A percentile compares a stretch with the other conserved stretches of the same genome.
phyloP scores from a whole-genome alignment of 1,139 yeast species.

The Geotrichum reessii region DNA sequence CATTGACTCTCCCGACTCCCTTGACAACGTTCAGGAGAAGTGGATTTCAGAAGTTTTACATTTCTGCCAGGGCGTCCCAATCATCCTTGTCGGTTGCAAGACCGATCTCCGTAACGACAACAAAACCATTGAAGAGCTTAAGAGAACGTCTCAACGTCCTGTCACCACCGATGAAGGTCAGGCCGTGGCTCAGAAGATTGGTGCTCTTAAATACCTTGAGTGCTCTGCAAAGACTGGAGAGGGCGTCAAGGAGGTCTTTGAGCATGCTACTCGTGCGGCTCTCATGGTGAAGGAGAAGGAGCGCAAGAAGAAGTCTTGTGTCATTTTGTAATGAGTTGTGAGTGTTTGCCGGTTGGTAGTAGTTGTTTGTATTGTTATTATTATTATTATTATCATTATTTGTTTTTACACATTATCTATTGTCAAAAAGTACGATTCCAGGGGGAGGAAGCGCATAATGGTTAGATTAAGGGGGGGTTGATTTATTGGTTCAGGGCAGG shows the following conservation, averaged over 20 bases:
- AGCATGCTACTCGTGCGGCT: conserved; percentile 88
- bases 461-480: too few species aligned
- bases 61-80: conserved; percentile 96
- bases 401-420: conserved; percentile 1
- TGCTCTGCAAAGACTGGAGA: conserved; percentile 81
- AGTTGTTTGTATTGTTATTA: neutral
- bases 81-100: conserved; percentile 86
- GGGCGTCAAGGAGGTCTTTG: conserved; percentile 72
- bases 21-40: conserved; percentile 94
- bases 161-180: conserved; percentile 82
- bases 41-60: conserved; percentile 99
- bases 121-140: conserved; percentile 70
- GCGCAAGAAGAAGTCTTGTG: conserved; percentile 43
- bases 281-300: conserved; percentile 53
- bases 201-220: conserved; percentile 75
- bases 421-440: too few species aligned
- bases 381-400: conserved; percentile 6
- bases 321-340: conserved; percentile 44
- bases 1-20: conserved; percentile 84
- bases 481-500: too few species aligned
- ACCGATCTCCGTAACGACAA: conserved; percentile 76
- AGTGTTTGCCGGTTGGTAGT: neutral
- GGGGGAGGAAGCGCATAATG: too few species aligned
- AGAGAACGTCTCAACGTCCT: conserved; percentile 80
- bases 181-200: conserved; percentile 72